A percentile compares a stretch with the other conserved stretches of the same genome.
phyloP scores from a whole-genome alignment of 1,139 yeast genomes.

The Yamadazyma siamensis region DNA sequence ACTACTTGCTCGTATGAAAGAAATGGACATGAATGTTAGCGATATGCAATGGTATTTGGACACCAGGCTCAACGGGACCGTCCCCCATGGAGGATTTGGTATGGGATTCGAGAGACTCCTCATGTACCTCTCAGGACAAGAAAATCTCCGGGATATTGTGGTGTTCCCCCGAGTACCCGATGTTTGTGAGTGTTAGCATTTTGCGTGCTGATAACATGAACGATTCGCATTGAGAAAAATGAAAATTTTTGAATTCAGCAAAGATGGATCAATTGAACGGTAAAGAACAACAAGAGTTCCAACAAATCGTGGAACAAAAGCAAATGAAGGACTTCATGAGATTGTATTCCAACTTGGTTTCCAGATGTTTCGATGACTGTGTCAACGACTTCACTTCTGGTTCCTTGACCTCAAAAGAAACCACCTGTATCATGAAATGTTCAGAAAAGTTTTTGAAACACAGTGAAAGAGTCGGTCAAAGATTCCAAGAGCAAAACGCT shows the following conservation, averaged over 20 bases:
- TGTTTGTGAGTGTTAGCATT: conserved; percentile 32
- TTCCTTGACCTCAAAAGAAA: conserved; percentile 80
- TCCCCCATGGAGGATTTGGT: conserved; percentile 97
- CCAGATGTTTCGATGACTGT: conserved; percentile 96
- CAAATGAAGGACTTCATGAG: conserved; percentile 99
- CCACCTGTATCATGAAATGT: conserved; percentile 82
- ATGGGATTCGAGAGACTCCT: conserved; percentile 88
- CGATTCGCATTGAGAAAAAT: too few species aligned
- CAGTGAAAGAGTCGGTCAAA: conserved; percentile 96
- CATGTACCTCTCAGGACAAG: conserved; percentile 67
- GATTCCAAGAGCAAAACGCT: conserved; percentile 96
- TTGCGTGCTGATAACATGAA: too few species aligned
- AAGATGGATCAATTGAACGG: conserved; percentile 77
- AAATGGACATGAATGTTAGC: conserved; percentile 50
- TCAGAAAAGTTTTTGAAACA: conserved; percentile 97
- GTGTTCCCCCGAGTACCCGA: conserved; percentile 66
- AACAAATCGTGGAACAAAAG: conserved; percentile 91
- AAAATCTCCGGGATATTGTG: conserved; percentile 79
- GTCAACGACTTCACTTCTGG: conserved; percentile 96
- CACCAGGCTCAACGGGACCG: conserved; percentile 71
- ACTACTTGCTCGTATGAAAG: conserved; percentile 48
- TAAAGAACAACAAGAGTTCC: conserved; percentile 95
- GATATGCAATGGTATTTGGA: conserved; percentile 80
- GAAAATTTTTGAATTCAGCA: conserved; percentile 9
- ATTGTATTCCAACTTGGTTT: conserved; percentile 87